phyloP scores from a whole-genome alignment of 768 basidiomycete species.

The Pholiota molesta region DNA sequence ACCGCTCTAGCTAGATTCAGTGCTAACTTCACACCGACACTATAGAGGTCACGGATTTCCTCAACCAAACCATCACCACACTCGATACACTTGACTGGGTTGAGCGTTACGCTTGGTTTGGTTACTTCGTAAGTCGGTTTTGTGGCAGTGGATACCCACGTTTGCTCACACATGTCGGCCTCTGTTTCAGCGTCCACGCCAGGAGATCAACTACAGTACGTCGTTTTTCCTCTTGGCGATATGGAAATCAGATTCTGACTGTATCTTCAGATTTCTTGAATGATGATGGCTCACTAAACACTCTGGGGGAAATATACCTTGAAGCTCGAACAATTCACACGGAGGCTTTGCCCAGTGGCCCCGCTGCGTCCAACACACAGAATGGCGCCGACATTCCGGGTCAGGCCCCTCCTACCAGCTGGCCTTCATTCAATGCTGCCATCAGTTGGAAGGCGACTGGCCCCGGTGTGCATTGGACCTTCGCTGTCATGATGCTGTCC shows the following conservation, averaged over 20 bases:
- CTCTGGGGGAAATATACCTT: conserved; percentile 47
- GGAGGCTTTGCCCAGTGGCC: conserved; percentile 29
- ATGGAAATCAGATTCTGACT: conserved; percentile 8
- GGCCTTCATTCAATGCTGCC: conserved; percentile 26
- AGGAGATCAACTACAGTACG: conserved; percentile 46
- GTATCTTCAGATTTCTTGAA: conserved; percentile 41
- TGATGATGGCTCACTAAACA: conserved; percentile 46
- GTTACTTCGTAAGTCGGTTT: conserved; percentile 28
- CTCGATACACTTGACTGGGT: conserved; percentile 59
- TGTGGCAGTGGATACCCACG: not conserved
- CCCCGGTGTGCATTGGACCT: not conserved
- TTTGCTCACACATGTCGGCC: not conserved
- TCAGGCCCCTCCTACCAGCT: conserved; percentile 39
- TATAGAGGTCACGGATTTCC: conserved; percentile 51
- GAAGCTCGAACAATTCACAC: conserved; percentile 49
- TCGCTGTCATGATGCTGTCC: not conserved
- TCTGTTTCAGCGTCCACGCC: conserved; percentile 40
- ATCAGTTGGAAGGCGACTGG: not conserved
- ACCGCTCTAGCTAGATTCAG: not conserved
- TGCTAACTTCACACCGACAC: not conserved
- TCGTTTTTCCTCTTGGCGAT: not conserved
- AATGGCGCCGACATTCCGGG: conserved; percentile 39
- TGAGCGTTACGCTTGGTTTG: conserved; percentile 71
- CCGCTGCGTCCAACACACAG: conserved; percentile 35
- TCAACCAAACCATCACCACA: conserved; percentile 59